Percentiles rank a stretch among this genome's conserved stretches.
Conservation (phyloP, 1,139 yeast species). For the Pichiaceae sp. region DNA sequence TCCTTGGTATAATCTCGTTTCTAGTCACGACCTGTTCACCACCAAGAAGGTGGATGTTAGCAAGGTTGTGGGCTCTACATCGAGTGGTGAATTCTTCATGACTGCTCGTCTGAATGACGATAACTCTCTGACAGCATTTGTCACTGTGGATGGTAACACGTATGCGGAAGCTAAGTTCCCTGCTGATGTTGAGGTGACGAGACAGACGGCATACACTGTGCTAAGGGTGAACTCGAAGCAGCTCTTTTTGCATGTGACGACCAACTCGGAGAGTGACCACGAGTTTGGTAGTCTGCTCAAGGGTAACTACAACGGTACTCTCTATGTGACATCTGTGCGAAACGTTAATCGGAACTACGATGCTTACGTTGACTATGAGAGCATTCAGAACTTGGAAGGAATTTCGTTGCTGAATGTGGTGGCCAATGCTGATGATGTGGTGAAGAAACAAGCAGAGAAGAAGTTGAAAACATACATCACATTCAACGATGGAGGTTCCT, state of each 20-base stretch:
- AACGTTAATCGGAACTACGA: conserved; percentile 62
- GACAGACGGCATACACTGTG: conserved; percentile 77
- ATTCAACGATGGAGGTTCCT: conserved; percentile 87
- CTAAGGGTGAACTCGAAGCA: conserved; percentile 70
- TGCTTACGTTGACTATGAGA: conserved; percentile 88
- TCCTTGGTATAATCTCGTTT: conserved; percentile 29
- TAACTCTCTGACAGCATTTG: conserved; percentile 51
- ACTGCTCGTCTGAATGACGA: conserved; percentile 50
- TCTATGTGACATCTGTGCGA: conserved; percentile 68
- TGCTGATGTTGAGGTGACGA: conserved; percentile 47
- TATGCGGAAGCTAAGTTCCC: conserved; percentile 85
- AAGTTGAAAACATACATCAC: conserved; percentile 65
- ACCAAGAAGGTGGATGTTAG: conserved; percentile 34
- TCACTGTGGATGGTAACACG: conserved; percentile 71
- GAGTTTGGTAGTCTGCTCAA: conserved; percentile 83
- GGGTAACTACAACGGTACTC: conserved; percentile 91
- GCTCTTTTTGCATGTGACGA: conserved; percentile 77
- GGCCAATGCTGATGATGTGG: conserved; percentile 36
- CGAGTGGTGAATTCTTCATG: conserved; percentile 58
- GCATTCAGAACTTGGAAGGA: conserved; percentile 83
- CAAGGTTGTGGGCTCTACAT: conserved; percentile 55
- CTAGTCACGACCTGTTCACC: conserved; percentile 48
- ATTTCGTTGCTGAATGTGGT: conserved; percentile 70
- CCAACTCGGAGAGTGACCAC: conserved; percentile 36
- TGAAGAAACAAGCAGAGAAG: conserved; percentile 32